Evolutionary conservation across 129 eudicot genomes (phyloP).

Genomic region (Centella asiatica): DNA sequence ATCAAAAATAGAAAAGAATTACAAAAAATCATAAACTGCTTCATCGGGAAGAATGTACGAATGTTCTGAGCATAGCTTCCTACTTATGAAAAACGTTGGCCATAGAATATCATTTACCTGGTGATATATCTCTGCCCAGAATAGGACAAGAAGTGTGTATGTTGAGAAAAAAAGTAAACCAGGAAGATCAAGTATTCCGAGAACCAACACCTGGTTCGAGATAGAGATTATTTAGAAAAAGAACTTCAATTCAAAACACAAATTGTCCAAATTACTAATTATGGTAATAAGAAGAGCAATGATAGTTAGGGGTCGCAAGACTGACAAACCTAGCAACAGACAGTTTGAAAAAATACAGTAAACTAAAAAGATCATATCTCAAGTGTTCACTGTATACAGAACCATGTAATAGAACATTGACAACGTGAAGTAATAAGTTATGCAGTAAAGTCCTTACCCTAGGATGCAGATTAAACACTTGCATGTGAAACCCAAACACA

Average conservation of each 20-base stretch:
- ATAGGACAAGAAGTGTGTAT: conserved; percentile 85
- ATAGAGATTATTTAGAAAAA: not conserved
- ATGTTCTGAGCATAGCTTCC: not conserved
- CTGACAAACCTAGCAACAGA: too few relatives aligned
- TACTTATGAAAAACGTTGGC: not conserved
- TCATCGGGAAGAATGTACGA: not conserved
- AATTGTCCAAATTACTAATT: not conserved
- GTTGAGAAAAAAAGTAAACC: conserved; percentile 82
- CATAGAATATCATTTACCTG: conserved; percentile 37
- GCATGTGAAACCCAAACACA: conserved; percentile 30
- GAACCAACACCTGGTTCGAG: conserved; percentile 45
- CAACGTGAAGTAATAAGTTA: too few relatives aligned
- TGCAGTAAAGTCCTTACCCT: conserved; percentile 15
- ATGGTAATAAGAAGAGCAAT: not conserved
- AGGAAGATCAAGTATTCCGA: conserved; percentile 65
- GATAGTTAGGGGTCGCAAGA: not conserved
- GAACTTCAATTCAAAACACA: not conserved
- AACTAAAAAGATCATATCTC: too few relatives aligned
- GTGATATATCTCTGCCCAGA: conserved; percentile 97
- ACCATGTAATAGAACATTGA: too few relatives aligned
- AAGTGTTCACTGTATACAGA: too few relatives aligned
- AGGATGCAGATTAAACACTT: conserved; percentile 25
- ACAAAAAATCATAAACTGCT: conserved; percentile 9
- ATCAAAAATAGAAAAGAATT: conserved; percentile 6
- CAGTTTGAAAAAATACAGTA: too few relatives aligned